Evolutionary conservation across 495 filamentous ascomycete genomes (phyloP), one percentile per base, ranked within the genome.

Genomic region (Penicillium bialowiezense): DNA sequence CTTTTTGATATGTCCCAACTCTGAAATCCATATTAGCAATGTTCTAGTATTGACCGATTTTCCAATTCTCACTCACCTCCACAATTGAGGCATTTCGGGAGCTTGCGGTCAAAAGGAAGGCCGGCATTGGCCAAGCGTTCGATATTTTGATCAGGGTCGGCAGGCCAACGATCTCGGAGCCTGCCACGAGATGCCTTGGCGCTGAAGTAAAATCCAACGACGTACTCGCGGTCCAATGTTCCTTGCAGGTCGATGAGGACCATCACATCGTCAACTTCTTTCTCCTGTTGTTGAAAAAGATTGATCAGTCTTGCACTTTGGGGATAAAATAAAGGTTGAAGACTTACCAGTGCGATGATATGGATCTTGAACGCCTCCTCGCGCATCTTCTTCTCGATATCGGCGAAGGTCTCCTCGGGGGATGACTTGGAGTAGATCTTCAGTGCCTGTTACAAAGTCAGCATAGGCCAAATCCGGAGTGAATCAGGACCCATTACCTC

Each of bases 241-340:
- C 93, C 93, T 54, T 96, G 86, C 7, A 96, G 76, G 51, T 93
- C 83, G 68, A 97, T 89, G 50, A 88, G 80, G 47, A 82, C 91
- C 53, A 87, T 77, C 4, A 83, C 84, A 13, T 74, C 58, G 0
- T 73, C 63, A 6, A 85, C 49, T 29, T 81, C 73, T 10, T 77
- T 72, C 50, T 85, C 77, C 79, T 89, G 24, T 28, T 46, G 9
- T 26, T 5, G 41, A 52, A 19, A 45, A 38, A 48, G 8, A 42
- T 36, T 44, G 5, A 34, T 23, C 32, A n/a, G n/a, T n/a, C n/a
- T n/a, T n/a, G n/a, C n/a, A n/a, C n/a, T 1, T 2, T 17, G 9
- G 14, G 8, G n/a, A 29, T 20, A 1, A 15, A 14, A 26, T 29
- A 26, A 3, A 1, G 7, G 14, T 19, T 10, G 2, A 13, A 14